Evolutionary conservation across 2,329 filamentous ascomycete species (phyloP).

Genomic region (Sordariomycetes sp.): DNA sequence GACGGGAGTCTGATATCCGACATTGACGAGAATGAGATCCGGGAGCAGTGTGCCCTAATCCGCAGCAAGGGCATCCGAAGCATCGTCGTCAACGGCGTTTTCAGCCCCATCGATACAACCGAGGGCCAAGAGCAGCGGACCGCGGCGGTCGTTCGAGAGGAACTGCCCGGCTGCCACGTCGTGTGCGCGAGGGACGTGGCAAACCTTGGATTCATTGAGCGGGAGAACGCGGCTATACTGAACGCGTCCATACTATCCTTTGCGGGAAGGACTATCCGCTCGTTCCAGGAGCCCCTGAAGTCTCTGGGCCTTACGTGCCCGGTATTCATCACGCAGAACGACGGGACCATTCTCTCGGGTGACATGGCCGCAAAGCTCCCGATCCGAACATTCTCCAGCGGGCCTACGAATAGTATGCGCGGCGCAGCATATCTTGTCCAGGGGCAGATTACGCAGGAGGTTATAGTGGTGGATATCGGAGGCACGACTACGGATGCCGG

Average conservation of each 20-base stretch:
- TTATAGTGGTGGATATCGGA: constrained; percentile 56
- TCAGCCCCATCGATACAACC: constrained; percentile 39
- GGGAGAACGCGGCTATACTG: constrained; percentile 55
- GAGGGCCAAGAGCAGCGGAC: constrained; percentile 37
- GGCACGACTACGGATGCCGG: constrained; percentile 58
- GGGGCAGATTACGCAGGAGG: constrained; percentile 20
- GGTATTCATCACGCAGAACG: constrained; percentile 53
- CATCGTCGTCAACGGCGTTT: constrained; percentile 38
- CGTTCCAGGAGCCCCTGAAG: constrained; percentile 31
- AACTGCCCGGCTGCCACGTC: constrained; percentile 30
- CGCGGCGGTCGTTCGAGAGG: constrained; percentile 26
- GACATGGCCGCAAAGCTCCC: constrained; percentile 43
- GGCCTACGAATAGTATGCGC: constrained; percentile 53
- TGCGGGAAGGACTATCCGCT: constrained; percentile 42
- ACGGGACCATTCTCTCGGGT: constrained; percentile 48
- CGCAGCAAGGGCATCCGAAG: constrained; percentile 29
- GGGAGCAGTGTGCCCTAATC: constrained; percentile 25
- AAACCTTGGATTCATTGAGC: constrained; percentile 44
- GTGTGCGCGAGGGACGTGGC: constrained; percentile 41
- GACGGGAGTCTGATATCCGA: constrained; percentile 35
- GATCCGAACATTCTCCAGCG: constrained; percentile 51
- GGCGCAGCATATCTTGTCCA: constrained; percentile 49
- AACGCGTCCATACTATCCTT: constrained; percentile 52
- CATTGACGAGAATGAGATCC: constrained; percentile 29
- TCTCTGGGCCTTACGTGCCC: constrained; percentile 42